phyloP scores from a whole-genome alignment of 306 rosid genomes.

The Erythrophleum fordii region DNA sequence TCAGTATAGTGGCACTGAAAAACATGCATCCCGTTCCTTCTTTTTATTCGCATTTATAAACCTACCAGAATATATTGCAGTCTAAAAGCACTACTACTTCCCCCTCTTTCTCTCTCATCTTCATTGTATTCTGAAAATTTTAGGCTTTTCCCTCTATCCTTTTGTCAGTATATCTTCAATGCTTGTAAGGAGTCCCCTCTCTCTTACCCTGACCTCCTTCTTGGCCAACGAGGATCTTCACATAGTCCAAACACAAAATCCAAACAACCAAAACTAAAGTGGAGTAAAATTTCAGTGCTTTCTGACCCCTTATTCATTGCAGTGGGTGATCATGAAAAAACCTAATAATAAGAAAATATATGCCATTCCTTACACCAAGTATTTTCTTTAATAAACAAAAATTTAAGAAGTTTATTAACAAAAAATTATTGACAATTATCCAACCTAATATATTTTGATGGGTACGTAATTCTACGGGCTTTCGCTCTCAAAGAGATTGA shows the following conservation, averaged over 20 bases:
- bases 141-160: neutral
- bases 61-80: conserved; percentile 19
- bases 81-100: conserved; percentile 15
- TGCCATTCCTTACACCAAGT: conserved; percentile 14
- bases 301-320: conserved; percentile 46
- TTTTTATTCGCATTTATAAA: conserved; percentile 61
- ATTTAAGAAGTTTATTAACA: too few species aligned
- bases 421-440: neutral
- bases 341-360: neutral
- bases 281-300: conserved; percentile 27
- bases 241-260: conserved; percentile 64
- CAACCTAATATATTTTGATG: too few species aligned
- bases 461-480: too few species aligned
- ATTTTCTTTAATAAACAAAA: neutral
- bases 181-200: conserved; percentile 32
- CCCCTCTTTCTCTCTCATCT: conserved; percentile 29
- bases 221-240: conserved; percentile 48
- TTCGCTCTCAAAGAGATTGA: too few species aligned
- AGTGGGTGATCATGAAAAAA: neutral
- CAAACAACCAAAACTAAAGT: conserved; percentile 52
- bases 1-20: conserved; percentile 87
- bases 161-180: conserved; percentile 48
- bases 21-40: conserved; percentile 48
- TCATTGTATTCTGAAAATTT: conserved; percentile 4
- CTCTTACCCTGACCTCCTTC: conserved; percentile 38